A percentile compares a stretch with the other conserved stretches of the same genome.
phyloP scores from a whole-genome alignment of 225 moss, liverwort and hornwort genomes.

The Climacium dendroides region DNA sequence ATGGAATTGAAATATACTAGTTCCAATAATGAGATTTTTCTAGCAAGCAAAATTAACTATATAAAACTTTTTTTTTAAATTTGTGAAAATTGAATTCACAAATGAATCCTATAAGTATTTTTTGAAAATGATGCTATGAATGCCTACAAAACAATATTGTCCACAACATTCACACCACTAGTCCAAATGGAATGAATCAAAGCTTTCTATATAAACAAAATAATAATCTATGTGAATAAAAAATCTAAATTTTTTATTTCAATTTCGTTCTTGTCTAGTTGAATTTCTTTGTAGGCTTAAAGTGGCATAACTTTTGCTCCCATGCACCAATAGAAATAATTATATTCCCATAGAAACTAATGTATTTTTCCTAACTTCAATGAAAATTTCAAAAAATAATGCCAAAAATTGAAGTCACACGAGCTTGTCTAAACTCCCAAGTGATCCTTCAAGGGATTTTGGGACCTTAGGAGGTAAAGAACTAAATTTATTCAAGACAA shows the following conservation, averaged over 20 bases:
- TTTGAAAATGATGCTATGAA: background rate
- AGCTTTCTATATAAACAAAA: background rate
- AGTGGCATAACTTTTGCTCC: background rate
- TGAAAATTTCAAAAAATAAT: background rate
- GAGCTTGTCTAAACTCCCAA: rapidly evolving
- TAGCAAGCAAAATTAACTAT: background rate
- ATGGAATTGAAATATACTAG: background rate
- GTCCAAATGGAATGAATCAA: background rate
- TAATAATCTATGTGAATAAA: too few species aligned
- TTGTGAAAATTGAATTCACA: rapidly evolving
- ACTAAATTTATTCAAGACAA: background rate
- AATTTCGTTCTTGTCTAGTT: too few species aligned
- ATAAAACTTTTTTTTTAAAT: background rate
- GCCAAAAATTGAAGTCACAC: background rate
- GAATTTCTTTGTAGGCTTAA: too few species aligned
- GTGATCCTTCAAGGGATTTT: rapidly evolving
- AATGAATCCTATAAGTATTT: background rate
- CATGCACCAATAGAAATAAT: rapidly evolving
- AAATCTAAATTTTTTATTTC: too few species aligned
- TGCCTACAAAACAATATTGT: too few species aligned
- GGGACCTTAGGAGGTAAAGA: background rate
- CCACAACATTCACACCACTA: background rate
- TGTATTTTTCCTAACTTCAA: background rate
- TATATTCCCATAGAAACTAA: too few species aligned
- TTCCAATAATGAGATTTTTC: rapidly evolving